A percentile compares a stretch with the other conserved stretches of the same genome.
Conservation (phyloP, 495 filamentous ascomycete genomes). For the Bacidia rubella region DNA sequence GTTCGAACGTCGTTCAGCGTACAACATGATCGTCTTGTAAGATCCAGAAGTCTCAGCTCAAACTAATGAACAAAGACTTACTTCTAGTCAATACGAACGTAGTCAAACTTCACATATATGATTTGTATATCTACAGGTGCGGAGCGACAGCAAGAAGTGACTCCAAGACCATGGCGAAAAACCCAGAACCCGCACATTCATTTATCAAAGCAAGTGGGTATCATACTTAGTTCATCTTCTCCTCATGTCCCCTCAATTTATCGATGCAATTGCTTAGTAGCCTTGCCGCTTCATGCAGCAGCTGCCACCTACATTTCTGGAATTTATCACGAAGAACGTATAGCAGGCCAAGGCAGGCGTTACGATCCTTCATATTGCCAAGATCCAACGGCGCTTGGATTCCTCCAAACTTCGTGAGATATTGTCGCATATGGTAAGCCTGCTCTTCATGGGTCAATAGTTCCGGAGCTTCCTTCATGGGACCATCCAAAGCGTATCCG, state of each 20-base stretch:
- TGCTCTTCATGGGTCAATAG: conserved; percentile 48
- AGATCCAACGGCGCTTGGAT: conserved; percentile 74
- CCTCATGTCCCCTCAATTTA: conserved; percentile 30
- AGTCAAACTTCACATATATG: too few relatives aligned
- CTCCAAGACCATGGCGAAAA: background rate
- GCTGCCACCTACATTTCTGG: conserved; percentile 72
- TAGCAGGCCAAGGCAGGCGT: conserved; percentile 69
- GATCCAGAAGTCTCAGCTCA: too few relatives aligned
- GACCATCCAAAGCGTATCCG: conserved; percentile 80
- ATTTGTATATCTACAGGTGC: background rate
- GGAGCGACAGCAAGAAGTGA: background rate
- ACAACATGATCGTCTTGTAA: too few relatives aligned
- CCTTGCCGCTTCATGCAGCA: conserved; percentile 72
- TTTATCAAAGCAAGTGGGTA: background rate
- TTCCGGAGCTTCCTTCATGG: conserved; percentile 40
- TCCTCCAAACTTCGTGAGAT: conserved; percentile 57
- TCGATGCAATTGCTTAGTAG: conserved; percentile 69
- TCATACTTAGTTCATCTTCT: conserved; percentile 6
- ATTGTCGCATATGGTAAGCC: conserved; percentile 65
- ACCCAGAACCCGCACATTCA: background rate
- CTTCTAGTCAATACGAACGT: too few relatives aligned
- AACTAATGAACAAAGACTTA: too few relatives aligned
- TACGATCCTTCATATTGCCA: conserved; percentile 58
- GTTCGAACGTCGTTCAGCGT: too few relatives aligned
- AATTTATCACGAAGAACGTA: conserved; percentile 75